Evolutionary conservation across 1,139 yeast genomes (phyloP).

Genomic region (Zygosaccharomyces pseudobailii): DNA sequence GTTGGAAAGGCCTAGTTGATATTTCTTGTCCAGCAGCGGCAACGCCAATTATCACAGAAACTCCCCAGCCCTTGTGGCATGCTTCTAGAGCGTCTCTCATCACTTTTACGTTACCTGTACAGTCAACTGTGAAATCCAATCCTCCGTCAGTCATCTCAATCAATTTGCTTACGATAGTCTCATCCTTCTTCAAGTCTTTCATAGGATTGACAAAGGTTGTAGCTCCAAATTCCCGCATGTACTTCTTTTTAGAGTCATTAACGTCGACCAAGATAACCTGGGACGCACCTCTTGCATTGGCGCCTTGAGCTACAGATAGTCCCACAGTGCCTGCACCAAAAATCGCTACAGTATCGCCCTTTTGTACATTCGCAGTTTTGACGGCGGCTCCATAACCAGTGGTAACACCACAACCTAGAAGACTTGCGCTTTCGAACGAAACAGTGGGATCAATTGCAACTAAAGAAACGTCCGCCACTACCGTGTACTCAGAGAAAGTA

Average conservation of each 20-base stretch:
- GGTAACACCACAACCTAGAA: constrained; percentile 97
- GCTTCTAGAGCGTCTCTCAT: constrained; percentile 97
- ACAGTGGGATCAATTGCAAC: constrained; percentile 87
- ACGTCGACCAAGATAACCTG: constrained; percentile 84
- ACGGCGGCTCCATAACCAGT: constrained; percentile 98
- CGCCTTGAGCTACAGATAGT: constrained; percentile 92
- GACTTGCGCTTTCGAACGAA: constrained; percentile 78
- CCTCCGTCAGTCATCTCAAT: constrained; percentile 95
- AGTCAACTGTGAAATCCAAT: constrained; percentile 90
- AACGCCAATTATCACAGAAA: constrained; percentile 90
- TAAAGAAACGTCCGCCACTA: constrained; percentile 95
- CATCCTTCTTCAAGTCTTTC: constrained; percentile 59
- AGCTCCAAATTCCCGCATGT: constrained; percentile 91
- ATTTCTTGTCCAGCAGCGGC: constrained; percentile 98
- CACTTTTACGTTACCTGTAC: constrained; percentile 93
- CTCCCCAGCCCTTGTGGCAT: constrained; percentile 99
- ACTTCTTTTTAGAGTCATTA: constrained; percentile 74
- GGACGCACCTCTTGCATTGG: constrained; percentile 72
- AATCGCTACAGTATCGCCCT: constrained; percentile 91
- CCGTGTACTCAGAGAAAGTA: constrained; percentile 94
- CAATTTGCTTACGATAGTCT: constrained; percentile 75
- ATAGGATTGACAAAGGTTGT: constrained; percentile 89
- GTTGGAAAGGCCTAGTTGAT: constrained; percentile 95
- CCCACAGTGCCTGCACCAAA: constrained; percentile 99
- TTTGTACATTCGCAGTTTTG: constrained; percentile 85